phyloP scores from a whole-genome alignment of 495 filamentous ascomycete genomes.

The Trichoderma orchidacearum region DNA sequence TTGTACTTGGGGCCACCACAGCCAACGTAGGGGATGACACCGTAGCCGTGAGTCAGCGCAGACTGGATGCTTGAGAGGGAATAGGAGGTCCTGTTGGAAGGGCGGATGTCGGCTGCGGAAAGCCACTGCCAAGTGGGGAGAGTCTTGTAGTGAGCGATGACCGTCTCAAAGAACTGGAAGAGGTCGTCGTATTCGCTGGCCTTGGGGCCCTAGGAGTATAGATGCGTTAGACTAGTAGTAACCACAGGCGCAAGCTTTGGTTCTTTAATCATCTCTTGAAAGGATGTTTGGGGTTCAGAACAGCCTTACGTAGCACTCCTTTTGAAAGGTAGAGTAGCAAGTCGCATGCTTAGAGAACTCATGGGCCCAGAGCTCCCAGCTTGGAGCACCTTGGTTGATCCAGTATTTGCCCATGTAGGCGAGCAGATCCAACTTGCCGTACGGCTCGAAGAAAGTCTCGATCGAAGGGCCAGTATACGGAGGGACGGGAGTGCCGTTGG shows the following conservation, averaged over 20 bases:
- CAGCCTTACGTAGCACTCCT: conserved; percentile 24
- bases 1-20: conserved; percentile 35
- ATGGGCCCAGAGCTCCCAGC: conserved; percentile 36
- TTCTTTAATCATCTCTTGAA: too few species aligned
- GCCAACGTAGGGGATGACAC: conserved; percentile 30
- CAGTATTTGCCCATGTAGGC: conserved; percentile 39
- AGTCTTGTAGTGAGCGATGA: conserved; percentile 22
- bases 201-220: conserved; percentile 15
- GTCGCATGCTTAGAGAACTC: conserved; percentile 44
- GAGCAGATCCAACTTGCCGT: conserved; percentile 31
- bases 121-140: conserved; percentile 32
- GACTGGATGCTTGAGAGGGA: conserved; percentile 22
- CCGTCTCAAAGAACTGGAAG: conserved; percentile 30
- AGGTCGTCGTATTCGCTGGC: conserved; percentile 29
- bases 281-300: too few species aligned
- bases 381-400: conserved; percentile 27
- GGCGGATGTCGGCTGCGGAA: conserved; percentile 16
- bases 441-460: conserved; percentile 26
- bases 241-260: too few species aligned
- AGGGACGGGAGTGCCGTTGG: conserved; percentile 26
- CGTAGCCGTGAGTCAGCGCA: conserved; percentile 20
- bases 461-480: conserved; percentile 30
- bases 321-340: conserved; percentile 38
- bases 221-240: not conserved
- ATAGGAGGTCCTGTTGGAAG: conserved; percentile 24